Evolutionary conservation across 1,284 basidiomycete species (phyloP).

Genomic region (Cryptococcus depauperatus): DNA sequence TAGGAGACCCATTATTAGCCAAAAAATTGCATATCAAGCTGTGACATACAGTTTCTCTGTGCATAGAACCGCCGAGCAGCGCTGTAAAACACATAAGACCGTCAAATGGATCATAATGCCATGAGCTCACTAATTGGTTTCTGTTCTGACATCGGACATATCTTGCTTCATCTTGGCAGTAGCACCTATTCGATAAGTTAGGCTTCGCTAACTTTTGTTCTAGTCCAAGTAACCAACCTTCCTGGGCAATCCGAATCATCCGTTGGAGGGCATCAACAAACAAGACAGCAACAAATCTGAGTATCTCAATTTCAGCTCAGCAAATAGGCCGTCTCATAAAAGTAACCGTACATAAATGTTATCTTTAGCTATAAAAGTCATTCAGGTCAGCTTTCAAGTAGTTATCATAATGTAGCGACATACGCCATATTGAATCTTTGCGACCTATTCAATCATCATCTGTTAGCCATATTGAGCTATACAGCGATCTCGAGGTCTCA

Average conservation of each 20-base stretch:
- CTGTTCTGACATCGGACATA: constrained; percentile 61
- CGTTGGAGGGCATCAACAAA: constrained; percentile 77
- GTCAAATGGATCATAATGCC: not conserved
- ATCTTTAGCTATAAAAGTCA: constrained; percentile 58
- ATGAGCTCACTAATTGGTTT: constrained; percentile 60
- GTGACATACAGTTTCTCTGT: constrained; percentile 52
- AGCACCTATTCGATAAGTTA: constrained; percentile 55
- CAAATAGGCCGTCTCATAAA: not conserved
- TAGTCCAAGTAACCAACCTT: constrained; percentile 22
- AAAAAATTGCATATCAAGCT: too few species aligned
- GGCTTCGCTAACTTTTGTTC: not conserved
- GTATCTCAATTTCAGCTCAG: not conserved
- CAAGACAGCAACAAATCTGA: constrained; percentile 70
- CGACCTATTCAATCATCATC: constrained; percentile 29
- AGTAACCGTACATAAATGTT: constrained; percentile 69
- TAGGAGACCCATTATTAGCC: constrained; percentile 10
- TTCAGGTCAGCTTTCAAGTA: constrained; percentile 10
- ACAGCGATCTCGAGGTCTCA: constrained; percentile 12
- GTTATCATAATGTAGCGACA: constrained; percentile 6
- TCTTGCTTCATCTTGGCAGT: constrained; percentile 57
- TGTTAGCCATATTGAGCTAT: constrained; percentile 11
- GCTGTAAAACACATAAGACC: constrained; percentile 16
- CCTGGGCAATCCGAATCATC: constrained; percentile 71
- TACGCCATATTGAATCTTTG: constrained; percentile 50
- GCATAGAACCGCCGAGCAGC: constrained; percentile 83